These are phyloP conservation scores for Acer negundo DNA, from an alignment of 345 rosid species.

Conservation along the genomic window DNA sequence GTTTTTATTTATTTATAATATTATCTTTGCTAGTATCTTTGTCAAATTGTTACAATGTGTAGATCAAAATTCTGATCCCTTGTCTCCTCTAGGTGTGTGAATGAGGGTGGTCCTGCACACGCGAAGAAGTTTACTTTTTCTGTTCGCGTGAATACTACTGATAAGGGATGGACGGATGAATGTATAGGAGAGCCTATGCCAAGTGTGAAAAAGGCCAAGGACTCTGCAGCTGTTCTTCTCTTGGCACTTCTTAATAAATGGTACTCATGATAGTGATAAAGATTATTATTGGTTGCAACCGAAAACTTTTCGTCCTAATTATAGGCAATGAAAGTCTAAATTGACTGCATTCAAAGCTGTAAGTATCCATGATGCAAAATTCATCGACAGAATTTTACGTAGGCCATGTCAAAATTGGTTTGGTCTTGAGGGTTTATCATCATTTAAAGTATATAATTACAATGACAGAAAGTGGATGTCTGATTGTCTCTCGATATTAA, in stretches of 20 bases:
- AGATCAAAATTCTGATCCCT: neutral
- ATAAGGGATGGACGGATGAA: conserved; percentile 90
- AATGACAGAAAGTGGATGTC: neutral
- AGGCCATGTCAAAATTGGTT: neutral
- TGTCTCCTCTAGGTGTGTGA: conserved; percentile 61
- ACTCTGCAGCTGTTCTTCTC: conserved; percentile 87
- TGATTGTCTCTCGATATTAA: neutral
- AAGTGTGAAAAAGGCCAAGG: conserved; percentile 97
- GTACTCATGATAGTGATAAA: conserved; percentile 34
- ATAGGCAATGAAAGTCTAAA: neutral
- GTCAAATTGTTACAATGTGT: neutral
- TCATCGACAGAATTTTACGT: neutral
- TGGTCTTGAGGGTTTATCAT: neutral
- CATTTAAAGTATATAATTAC: neutral
- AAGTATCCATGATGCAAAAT: neutral
- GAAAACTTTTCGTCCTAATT: neutral
- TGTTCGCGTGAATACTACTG: conserved; percentile 79
- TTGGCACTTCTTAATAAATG: conserved; percentile 66
- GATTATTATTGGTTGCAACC: neutral
- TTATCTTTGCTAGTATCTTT: neutral
- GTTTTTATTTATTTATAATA: neutral
- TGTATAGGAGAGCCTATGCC: conserved; percentile 98
- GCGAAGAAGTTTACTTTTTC: conserved; percentile 91
- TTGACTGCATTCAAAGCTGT: neutral
- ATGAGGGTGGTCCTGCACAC: conserved; percentile 97